These are phyloP conservation scores for Periconia sp. DNA, from an alignment of 2,329 filamentous ascomycete genomes.

Conservation along the genomic window DNA sequence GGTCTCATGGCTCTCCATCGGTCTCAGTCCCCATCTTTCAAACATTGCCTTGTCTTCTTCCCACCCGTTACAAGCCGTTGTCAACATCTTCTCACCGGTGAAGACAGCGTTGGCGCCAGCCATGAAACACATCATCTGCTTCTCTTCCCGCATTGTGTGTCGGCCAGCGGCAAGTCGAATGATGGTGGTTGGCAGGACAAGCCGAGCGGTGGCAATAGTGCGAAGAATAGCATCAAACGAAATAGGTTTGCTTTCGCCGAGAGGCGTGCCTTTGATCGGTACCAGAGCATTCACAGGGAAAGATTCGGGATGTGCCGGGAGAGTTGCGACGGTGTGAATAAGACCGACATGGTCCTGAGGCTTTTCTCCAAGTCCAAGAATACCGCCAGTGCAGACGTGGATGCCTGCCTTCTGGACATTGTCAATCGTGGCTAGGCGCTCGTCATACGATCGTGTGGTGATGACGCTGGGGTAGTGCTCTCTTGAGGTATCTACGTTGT, in stretches of 20 bases:
- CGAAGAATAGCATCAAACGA: conserved; percentile 77
- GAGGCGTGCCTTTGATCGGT: conserved; percentile 84
- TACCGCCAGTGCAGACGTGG: conserved; percentile 87
- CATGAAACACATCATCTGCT: conserved; percentile 87
- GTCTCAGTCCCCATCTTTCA: conserved; percentile 75
- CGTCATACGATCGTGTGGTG: conserved; percentile 83
- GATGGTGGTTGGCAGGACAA: conserved; percentile 83
- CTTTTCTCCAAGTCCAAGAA: conserved; percentile 80
- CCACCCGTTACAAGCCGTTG: conserved; percentile 88
- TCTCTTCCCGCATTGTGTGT: conserved; percentile 82
- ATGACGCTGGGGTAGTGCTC: conserved; percentile 89
- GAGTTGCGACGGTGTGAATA: conserved; percentile 77
- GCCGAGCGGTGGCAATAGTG: conserved; percentile 79
- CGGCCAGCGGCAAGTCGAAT: conserved; percentile 84
- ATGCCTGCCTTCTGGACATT: conserved; percentile 85
- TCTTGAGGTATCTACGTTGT: conserved; percentile 87
- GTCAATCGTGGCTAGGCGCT: conserved; percentile 75
- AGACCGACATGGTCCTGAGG: conserved; percentile 79
- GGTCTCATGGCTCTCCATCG: conserved; percentile 61
- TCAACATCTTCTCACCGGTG: conserved; percentile 94
- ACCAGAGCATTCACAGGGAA: conserved; percentile 92
- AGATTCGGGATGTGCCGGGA: conserved; percentile 82
- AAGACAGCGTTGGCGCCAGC: conserved; percentile 94
- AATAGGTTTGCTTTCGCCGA: conserved; percentile 72
- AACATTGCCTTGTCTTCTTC: conserved; percentile 87